These are phyloP conservation scores for Quercus aquifolioides DNA, from an alignment of 306 rosid genomes.

Conservation along the genomic window DNA sequence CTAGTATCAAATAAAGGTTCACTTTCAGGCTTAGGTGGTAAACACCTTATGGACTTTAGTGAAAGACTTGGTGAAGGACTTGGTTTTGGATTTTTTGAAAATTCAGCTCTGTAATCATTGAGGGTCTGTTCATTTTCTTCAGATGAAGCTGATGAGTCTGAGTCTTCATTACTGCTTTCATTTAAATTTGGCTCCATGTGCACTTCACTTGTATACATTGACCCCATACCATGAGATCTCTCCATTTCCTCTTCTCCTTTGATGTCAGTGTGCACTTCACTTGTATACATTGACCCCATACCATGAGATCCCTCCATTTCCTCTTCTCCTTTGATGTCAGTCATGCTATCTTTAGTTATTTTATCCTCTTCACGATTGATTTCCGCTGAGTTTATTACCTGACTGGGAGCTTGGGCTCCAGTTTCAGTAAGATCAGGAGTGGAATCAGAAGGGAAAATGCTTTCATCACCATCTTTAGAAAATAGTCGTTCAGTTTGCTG, in stretches of 20 bases:
- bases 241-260: slow-evolving; percentile 14
- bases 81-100: slow-evolving; percentile 14
- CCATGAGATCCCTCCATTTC: slow-evolving; percentile 13
- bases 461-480: slow-evolving; percentile 12
- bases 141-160: slow-evolving; percentile 31
- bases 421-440: slow-evolving; percentile 11
- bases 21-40: slow-evolving; percentile 5
- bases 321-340: slow-evolving; percentile 7
- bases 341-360: slow-evolving; percentile 1
- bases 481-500: slow-evolving; percentile 47
- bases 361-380: slow-evolving; percentile 13
- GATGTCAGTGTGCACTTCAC: slow-evolving; percentile 20
- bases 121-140: slow-evolving; percentile 20
- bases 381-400: slow-evolving; percentile 9
- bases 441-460: neutral
- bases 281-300: slow-evolving; percentile 24
- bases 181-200: slow-evolving; percentile 16
- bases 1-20: slow-evolving; percentile 33
- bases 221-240: slow-evolving; percentile 21
- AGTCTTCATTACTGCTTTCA: slow-evolving; percentile 26
- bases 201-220: slow-evolving; percentile 22
- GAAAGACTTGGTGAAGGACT: slow-evolving; percentile 20
- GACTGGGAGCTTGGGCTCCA: slow-evolving; percentile 4
- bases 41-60: slow-evolving; percentile 19
- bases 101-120: slow-evolving; percentile 10